These are phyloP conservation scores for Pleurostoma richardsiae DNA, from an alignment of 2,329 filamentous ascomycete genomes.

Conservation along the genomic window DNA sequence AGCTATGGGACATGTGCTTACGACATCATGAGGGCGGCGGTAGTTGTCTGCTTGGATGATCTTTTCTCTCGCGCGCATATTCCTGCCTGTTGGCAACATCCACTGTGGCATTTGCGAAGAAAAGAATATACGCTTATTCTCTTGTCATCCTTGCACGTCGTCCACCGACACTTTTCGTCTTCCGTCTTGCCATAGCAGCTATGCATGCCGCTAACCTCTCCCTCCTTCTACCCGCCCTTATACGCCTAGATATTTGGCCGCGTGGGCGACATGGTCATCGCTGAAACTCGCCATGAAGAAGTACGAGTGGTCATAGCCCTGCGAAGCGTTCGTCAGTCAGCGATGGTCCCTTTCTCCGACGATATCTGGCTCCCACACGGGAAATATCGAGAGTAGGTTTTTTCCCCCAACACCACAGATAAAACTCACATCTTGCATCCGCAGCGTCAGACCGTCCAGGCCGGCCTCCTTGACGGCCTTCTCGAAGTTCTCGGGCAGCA, in stretches of 20 bases:
- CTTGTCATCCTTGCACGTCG: too few species aligned
- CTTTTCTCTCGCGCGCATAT: too few species aligned
- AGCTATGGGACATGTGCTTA: slow-evolving; percentile 3
- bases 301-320: slow-evolving; percentile 96
- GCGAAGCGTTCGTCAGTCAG: slow-evolving; percentile 3
- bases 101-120: too few species aligned
- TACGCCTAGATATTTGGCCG: slow-evolving; percentile 70
- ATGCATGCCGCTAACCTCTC: too few species aligned
- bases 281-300: slow-evolving; percentile 91
- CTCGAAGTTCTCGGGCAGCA: slow-evolving; percentile 90
- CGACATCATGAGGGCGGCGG: slow-evolving; percentile 5
- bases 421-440: slow-evolving; percentile 61
- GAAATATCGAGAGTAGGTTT: neutral
- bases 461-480: slow-evolving; percentile 73
- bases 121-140: too few species aligned
- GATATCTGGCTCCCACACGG: too few species aligned
- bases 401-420: slow-evolving; percentile 16
- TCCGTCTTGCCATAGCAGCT: too few species aligned
- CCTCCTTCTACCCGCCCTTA: slow-evolving; percentile 5
- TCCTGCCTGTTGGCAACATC: too few species aligned
- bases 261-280: slow-evolving; percentile 86
- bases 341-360: too few species aligned
- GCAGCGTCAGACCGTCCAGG: slow-evolving; percentile 65
- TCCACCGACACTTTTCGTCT: too few species aligned
- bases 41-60: neutral